These are phyloP conservation scores for Chlamydomonas sp. DNA, from an alignment of 139 green algal species.

Conservation along the genomic window DNA sequence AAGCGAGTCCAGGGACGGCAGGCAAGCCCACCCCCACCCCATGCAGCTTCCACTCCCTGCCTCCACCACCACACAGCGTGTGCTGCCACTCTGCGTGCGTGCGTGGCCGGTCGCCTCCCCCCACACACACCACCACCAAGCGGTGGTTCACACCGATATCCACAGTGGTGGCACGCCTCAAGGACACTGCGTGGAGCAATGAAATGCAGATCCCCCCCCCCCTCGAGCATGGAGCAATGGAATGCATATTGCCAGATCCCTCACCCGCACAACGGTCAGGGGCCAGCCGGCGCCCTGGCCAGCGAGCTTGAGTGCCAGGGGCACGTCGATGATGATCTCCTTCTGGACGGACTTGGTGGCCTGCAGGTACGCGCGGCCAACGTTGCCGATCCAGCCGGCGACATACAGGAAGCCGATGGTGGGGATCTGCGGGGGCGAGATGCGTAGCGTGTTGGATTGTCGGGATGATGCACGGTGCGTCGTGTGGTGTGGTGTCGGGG, in stretches of 20 bases:
- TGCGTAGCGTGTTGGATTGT: neutral
- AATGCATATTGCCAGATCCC: neutral
- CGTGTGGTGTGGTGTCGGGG: neutral
- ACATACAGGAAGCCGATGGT: constrained; percentile 97
- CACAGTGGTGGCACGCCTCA: neutral
- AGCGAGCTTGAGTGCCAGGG: constrained; percentile 64
- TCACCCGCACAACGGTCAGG: constrained; percentile 40
- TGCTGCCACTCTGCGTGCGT: neutral
- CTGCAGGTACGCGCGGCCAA: constrained; percentile 87
- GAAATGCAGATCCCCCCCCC: neutral
- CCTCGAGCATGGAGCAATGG: neutral
- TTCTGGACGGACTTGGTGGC: constrained; percentile 65
- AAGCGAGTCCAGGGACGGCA: too few relatives aligned
- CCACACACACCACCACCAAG: neutral
- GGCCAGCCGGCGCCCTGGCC: constrained; percentile 74
- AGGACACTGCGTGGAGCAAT: neutral
- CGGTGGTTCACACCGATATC: neutral
- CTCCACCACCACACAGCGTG: neutral
- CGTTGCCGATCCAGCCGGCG: constrained; percentile 93
- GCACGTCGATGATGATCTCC: constrained; percentile 94
- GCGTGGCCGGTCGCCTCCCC: neutral
- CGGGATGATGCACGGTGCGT: neutral
- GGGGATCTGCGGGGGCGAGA: constrained; percentile 59
- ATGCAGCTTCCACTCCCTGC: too few relatives aligned
- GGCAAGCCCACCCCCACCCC: too few relatives aligned